Conservation (phyloP, 768 basidiomycete species). For the Amanita polypyramis region DNA sequence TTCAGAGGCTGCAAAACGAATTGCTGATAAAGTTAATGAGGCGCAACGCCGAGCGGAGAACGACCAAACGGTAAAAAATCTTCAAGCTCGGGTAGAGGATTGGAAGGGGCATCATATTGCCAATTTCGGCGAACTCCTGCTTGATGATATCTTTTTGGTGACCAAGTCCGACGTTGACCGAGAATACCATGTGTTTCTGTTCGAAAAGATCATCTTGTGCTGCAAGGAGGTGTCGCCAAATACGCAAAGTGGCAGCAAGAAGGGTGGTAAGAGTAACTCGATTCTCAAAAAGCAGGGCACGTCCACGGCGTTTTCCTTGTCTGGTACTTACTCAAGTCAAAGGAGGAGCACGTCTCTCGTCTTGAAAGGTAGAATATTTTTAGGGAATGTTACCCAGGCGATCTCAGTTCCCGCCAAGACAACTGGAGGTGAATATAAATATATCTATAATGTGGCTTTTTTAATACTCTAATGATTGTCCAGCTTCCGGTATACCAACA, state of each 20-base stretch:
- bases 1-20: conserved; percentile 79
- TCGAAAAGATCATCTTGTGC: conserved; percentile 97
- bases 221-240: conserved; percentile 81
- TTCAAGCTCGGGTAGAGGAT: conserved; percentile 83
- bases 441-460: not conserved
- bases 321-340: conserved; percentile 28
- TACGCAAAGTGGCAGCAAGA: conserved; percentile 50
- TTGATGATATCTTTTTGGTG: conserved; percentile 93
- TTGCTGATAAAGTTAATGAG: conserved; percentile 94
- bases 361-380: conserved; percentile 92
- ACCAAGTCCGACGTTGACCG: conserved; percentile 94
- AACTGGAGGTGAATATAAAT: conserved; percentile 49
- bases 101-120: conserved; percentile 98
- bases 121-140: conserved; percentile 87
- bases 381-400: conserved; percentile 90
- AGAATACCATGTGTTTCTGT: conserved; percentile 97
- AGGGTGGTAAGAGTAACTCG: conserved; percentile 75
- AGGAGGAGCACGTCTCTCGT: conserved; percentile 75
- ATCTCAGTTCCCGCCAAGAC: conserved; percentile 47
- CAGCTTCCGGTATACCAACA: conserved; percentile 40
- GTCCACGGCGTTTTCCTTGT: conserved; percentile 33
- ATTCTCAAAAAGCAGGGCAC: conserved; percentile 76
- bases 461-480: not conserved
- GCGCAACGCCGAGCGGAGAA: conserved; percentile 89
- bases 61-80: conserved; percentile 77